Base-by-base conservation (phyloP, 139 green algal genomes). In the Pseudopediastrum boryanum region DNA sequence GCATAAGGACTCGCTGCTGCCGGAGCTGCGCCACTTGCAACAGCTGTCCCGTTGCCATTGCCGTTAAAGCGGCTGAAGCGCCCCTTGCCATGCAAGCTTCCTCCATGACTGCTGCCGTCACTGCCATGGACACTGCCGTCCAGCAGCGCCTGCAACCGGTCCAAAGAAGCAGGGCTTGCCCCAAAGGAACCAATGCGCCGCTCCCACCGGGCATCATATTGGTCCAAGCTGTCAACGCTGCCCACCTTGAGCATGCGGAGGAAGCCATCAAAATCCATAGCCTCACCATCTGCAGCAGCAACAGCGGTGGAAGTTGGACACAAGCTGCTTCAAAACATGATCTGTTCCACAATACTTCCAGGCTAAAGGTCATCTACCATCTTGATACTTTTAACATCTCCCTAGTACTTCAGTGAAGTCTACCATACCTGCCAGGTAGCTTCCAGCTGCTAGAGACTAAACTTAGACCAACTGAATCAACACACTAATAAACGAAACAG, bases 171-270 rank as follows among this genome's bases (percentile, higher is more conserved):
- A 8, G 54, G 41, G 59, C 65, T 63, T 0, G 74, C 51, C 4
- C 44, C 41, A n/a, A n/a, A n/a, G n/a, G n/a, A n/a, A n/a, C n/a
- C n/a, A n/a, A n/a, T n/a, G 51, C 58, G 62, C 2, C 51, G 48
- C 41, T 71, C 82, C 52, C 79, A 72, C 75, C 85, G 85, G n/a
- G 83, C 81, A 56, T 89, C 85, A 51, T 89, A 89, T 48, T 85
- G 64, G 64, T 87, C 85, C 33, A 89, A 65, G 23, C 39, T 79
- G 79, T 87, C 85, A 50, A 87, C 38, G 52, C 51, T 78, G 78
- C 82, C 76, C 41, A 82, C 76, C 12, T 36, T 33, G 31, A 82
- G 62, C 64, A 82, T 63, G 36, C 50, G 48, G 56, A 88, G 21
- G 42, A 89, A 89, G 78, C 52, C 74, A 2, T 83, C 54, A 73